Conservation (phyloP, 2,329 filamentous ascomycete genomes). For the Clarireedia homoeocarpa region DNA sequence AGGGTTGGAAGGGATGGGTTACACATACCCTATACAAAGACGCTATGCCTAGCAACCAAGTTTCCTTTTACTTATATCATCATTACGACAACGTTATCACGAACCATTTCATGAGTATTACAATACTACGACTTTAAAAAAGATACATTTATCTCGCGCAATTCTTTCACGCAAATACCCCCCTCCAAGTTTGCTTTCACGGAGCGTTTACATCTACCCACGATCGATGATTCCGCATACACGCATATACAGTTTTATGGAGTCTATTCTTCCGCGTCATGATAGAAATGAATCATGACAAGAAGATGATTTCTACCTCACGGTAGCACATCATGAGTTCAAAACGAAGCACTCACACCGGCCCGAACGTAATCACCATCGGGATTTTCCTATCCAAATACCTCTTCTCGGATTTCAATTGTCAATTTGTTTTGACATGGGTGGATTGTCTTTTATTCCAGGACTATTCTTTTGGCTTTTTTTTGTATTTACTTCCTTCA, state of each 20-base stretch:
- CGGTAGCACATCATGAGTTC: neutral
- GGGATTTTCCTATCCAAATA: neutral
- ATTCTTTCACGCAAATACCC: constrained; percentile 1
- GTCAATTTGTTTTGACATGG: neutral
- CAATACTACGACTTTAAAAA: neutral
- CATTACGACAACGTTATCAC: constrained; percentile 10
- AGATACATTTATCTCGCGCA: neutral
- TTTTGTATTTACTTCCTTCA: constrained; percentile 4
- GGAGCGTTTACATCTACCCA: constrained; percentile 5
- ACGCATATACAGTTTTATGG: neutral
- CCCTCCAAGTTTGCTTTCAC: constrained; percentile 7
- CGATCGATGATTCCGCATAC: constrained; percentile 5
- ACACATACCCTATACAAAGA: constrained; percentile 3
- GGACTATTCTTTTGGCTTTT: neutral
- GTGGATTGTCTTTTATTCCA: neutral
- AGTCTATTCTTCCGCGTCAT: neutral
- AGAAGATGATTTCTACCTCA: neutral
- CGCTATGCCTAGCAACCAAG: constrained; percentile 9
- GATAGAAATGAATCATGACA: constrained; percentile 10
- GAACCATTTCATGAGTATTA: constrained; percentile 10
- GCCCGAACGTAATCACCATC: constrained; percentile 2
- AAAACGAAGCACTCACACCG: constrained; percentile 4
- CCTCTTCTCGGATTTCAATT: neutral
- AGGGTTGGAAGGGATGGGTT: neutral
- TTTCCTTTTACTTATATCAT: constrained; percentile 3